These are phyloP conservation scores for Aureobasidium sp. DNA, from an alignment of 2,329 filamentous ascomycete genomes.

Conservation along the genomic window DNA sequence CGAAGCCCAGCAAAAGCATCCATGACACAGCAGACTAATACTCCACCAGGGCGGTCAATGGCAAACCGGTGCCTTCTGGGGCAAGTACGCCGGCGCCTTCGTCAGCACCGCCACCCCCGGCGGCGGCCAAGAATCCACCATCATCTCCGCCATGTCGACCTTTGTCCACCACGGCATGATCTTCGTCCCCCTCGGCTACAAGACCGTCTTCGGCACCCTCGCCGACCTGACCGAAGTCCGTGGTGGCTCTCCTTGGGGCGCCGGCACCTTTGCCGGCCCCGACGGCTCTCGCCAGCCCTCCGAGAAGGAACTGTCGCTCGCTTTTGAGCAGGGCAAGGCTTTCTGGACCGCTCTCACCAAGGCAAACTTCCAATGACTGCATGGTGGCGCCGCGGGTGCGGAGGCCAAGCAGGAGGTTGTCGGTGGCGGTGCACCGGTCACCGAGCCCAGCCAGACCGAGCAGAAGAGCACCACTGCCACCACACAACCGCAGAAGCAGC, in stretches of 20 bases:
- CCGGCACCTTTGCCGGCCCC: slow-evolving; percentile 71
- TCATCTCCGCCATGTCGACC: slow-evolving; percentile 73
- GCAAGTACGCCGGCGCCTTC: slow-evolving; percentile 90
- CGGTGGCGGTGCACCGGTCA: slow-evolving; percentile 18
- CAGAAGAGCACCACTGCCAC: slow-evolving; percentile 15
- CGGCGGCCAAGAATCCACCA: slow-evolving; percentile 90
- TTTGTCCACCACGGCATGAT: slow-evolving; percentile 89
- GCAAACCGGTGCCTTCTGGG: slow-evolving; percentile 57
- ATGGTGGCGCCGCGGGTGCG: slow-evolving; percentile 46
- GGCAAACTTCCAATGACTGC: slow-evolving; percentile 65
- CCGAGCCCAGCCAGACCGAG: slow-evolving; percentile 15
- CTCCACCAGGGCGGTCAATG: slow-evolving; percentile 57
- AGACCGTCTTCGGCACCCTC: slow-evolving; percentile 64
- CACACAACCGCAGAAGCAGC: slow-evolving; percentile 21
- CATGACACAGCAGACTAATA: neutral
- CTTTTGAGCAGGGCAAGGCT: slow-evolving; percentile 71
- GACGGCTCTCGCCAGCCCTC: slow-evolving; percentile 82
- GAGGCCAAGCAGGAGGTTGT: slow-evolving; percentile 22
- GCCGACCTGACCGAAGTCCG: slow-evolving; percentile 70
- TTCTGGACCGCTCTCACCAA: slow-evolving; percentile 72
- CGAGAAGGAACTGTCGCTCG: slow-evolving; percentile 68
- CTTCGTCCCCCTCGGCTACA: slow-evolving; percentile 93
- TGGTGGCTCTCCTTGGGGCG: slow-evolving; percentile 87
- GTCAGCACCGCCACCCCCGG: slow-evolving; percentile 76
- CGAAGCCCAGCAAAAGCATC: neutral